A percentile compares a stretch with the other conserved stretches of the same genome.
Conservation (phyloP, 2,329 filamentous ascomycete species). For the Corinectria fuckeliana region DNA sequence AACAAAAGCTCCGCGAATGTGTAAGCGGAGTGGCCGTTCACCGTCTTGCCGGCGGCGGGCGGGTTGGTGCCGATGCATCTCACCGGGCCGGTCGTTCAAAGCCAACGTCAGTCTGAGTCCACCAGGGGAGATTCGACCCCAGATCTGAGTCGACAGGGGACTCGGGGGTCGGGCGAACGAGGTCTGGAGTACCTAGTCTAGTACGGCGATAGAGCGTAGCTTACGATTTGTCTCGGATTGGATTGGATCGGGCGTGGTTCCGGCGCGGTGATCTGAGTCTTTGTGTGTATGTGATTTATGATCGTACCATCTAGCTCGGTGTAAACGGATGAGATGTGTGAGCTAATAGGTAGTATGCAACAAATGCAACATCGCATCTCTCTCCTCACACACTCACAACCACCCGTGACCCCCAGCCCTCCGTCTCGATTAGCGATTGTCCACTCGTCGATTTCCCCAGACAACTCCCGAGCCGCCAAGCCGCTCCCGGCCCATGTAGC, state of each 20-base stretch:
- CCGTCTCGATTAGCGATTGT: conserved; percentile 8
- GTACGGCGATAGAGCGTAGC: too few relatives aligned
- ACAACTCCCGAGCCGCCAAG: conserved; percentile 6
- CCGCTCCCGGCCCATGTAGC: neutral
- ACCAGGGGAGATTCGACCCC: neutral
- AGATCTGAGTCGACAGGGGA: neutral
- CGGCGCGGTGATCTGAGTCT: neutral
- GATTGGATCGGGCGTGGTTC: conserved; percentile 2
- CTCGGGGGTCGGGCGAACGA: conserved; percentile 19
- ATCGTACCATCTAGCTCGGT: neutral
- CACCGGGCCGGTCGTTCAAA: neutral
- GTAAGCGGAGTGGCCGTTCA: too few relatives aligned
- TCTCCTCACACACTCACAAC: neutral
- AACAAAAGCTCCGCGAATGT: neutral
- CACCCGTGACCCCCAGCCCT: neutral
- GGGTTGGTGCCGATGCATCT: too few relatives aligned
- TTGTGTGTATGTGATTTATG: neutral
- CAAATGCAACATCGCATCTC: conserved; percentile 13
- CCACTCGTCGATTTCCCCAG: conserved; percentile 17
- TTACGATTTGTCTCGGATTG: neutral
- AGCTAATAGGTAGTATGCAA: neutral
- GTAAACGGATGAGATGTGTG: neutral
- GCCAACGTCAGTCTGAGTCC: conserved; percentile 17
- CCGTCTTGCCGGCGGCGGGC: too few relatives aligned
- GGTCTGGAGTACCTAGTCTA: too few relatives aligned